Conservation (phyloP, 352 stramenopile genomes). For the Saprolegnia parasitica region DNA sequence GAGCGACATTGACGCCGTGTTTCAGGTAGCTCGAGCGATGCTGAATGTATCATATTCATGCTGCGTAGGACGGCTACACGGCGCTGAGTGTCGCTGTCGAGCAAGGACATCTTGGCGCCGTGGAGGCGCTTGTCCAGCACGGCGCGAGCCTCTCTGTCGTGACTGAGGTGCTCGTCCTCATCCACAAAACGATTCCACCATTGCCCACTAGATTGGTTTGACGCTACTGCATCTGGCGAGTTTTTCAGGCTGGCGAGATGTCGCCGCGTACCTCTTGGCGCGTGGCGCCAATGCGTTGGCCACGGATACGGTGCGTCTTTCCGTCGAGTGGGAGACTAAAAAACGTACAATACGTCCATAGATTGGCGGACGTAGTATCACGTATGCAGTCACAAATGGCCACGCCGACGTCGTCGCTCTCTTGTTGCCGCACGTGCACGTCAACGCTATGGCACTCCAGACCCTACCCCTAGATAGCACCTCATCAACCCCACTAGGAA, state of each 20-base stretch:
- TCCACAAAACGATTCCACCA: not conserved
- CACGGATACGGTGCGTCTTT: not conserved
- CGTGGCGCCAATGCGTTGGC: not conserved
- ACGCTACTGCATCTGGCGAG: not conserved
- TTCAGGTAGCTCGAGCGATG: not conserved
- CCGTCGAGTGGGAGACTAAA: not conserved
- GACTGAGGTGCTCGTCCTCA: not conserved
- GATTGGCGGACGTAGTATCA: conserved; percentile 9
- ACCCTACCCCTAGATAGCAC: not conserved
- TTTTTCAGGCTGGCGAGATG: conserved; percentile 1
- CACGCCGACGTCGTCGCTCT: not conserved
- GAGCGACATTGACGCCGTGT: not conserved
- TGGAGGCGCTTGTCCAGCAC: not conserved
- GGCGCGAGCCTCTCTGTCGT: not conserved
- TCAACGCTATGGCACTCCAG: not conserved
- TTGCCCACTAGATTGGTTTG: not conserved
- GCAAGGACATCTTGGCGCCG: conserved; percentile 1
- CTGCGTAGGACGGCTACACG: conserved; percentile 1
- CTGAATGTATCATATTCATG: not conserved
- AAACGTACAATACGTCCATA: not conserved
- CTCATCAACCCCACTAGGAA: not conserved
- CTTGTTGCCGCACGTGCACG: not conserved
- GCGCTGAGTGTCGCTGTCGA: conserved; percentile 6
- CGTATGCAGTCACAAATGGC: conserved; percentile 3
- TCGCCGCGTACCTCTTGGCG: not conserved